Evolutionary conservation across 208 protist genomes (phyloP).

Genomic region (Tritrichomonas musculus): DNA sequence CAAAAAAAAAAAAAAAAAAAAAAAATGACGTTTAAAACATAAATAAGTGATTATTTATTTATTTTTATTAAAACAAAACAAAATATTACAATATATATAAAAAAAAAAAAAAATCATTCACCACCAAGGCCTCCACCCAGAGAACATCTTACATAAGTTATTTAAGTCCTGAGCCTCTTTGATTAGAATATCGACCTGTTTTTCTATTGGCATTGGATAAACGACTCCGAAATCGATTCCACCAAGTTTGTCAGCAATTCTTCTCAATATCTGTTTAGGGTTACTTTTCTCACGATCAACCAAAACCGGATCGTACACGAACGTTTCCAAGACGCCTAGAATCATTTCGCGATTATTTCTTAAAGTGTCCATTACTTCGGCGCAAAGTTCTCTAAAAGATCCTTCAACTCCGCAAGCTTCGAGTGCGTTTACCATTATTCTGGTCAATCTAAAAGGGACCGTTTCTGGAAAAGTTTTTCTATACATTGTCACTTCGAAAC

Average conservation of each 20-base stretch:
- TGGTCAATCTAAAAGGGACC: slow-evolving; percentile 53
- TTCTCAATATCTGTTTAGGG: background rate
- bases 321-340: background rate
- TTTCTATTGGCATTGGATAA: background rate
- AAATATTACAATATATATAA: no score
- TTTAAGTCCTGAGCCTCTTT: slow-evolving; percentile 2
- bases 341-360: background rate
- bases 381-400: slow-evolving; percentile 68
- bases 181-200: slow-evolving; percentile 40
- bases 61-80: no score
- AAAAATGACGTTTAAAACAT: no score
- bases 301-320: background rate
- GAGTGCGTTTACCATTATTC: slow-evolving; percentile 52
- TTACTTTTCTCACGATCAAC: slow-evolving; percentile 41
- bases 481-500: slow-evolving; percentile 84
- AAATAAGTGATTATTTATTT: no score
- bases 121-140: slow-evolving; percentile 40
- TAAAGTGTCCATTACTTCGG: slow-evolving; percentile 46
- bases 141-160: slow-evolving; percentile 38
- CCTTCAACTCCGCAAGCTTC: slow-evolving; percentile 61
- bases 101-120: slow-evolving; percentile 37
- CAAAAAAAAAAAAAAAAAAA: no score
- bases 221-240: background rate
- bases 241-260: background rate
- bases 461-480: slow-evolving; percentile 63